Evolutionary conservation across 108 stramenopile species (phyloP), one percentile per base, ranked within the genome.

Genomic region (Skeletonema marinoi): DNA sequence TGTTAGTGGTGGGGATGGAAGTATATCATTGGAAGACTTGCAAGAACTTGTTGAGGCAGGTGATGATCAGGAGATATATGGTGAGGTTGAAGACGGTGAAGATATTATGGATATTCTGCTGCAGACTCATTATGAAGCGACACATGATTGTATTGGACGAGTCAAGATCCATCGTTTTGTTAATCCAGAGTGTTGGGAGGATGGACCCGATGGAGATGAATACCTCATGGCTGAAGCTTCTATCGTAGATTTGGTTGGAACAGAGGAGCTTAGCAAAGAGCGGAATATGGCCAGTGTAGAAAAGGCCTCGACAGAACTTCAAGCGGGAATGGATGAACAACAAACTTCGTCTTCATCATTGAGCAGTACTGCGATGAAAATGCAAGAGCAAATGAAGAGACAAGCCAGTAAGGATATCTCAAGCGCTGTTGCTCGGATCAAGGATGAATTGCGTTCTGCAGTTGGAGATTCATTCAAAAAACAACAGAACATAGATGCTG

Each of bases 211-310:
- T 39, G 73, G 66, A 21, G 80, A 75, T 39, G 80, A 81, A 35
- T 81, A 81, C 56, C 59, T 81, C n/a, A 75, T 81, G 74, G 80
- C 73, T 1, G 80, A 81, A 42, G 80, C 80, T 33, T 74, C 80
- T 4, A 46, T 81, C 3, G 33, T 81, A 17, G 80, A 81, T 66
- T 36, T 70, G 50, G 61, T 74, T n/a, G 78, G 62, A 21, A 78
- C 19, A 11, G 71, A 67, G 59, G 56, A 38, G 54, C 12, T 50
- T 30, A 44, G 41, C 14, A 61, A 60, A 7, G 32, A 48, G 61
- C 41, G 36, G 32, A 72, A 72, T 25, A 60, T 36, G 32, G 29
- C 32, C 10, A 61, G 38, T n/a, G 71, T 25, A 21, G 21, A 32
- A 30, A 67, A 67, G 42, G 7, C 31, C 1, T 6, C 44, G 6